A percentile compares a stretch with the other conserved stretches of the same genome.
These are phyloP conservation scores for Tricholoma saponaceum DNA, from an alignment of 768 basidiomycete genomes.

Conservation along the genomic window DNA sequence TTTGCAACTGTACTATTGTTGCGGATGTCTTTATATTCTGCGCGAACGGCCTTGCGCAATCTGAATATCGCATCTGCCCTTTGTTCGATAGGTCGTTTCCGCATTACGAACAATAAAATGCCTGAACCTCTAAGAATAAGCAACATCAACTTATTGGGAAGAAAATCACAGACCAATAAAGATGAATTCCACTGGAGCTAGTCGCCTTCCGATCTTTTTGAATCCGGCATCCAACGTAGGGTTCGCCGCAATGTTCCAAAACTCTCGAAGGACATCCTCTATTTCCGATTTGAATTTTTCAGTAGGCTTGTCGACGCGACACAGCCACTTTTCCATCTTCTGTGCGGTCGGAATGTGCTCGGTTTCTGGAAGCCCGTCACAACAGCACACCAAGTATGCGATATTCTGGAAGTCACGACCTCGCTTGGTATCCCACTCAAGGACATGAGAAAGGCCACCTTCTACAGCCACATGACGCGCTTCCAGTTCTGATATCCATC, in stretches of 20 bases:
- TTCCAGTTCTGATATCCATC: conserved; percentile 62
- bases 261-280: conserved; percentile 45
- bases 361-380: conserved; percentile 47
- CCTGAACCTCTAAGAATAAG: conserved; percentile 35
- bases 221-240: conserved; percentile 43
- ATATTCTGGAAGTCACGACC: conserved; percentile 77
- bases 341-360: conserved; percentile 46
- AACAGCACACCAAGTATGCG: conserved; percentile 66
- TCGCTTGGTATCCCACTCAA: conserved; percentile 64
- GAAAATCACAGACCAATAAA: conserved; percentile 58
- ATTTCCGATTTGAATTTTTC: conserved; percentile 51
- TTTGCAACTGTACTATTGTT: conserved; percentile 53
- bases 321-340: conserved; percentile 55
- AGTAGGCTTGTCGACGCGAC: conserved; percentile 36
- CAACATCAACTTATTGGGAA: background rate
- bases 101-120: conserved; percentile 58
- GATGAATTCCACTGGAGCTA: conserved; percentile 76
- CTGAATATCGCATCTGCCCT: conserved; percentile 52
- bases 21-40: conserved; percentile 59
- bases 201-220: conserved; percentile 46
- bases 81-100: conserved; percentile 36
- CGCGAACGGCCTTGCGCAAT: conserved; percentile 54
- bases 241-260: conserved; percentile 49
- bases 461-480: conserved; percentile 52
- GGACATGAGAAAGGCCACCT: conserved; percentile 49